These are phyloP conservation scores for Effrenium voratum DNA, from an alignment of 73 alveolate genomes.

Conservation along the genomic window DNA sequence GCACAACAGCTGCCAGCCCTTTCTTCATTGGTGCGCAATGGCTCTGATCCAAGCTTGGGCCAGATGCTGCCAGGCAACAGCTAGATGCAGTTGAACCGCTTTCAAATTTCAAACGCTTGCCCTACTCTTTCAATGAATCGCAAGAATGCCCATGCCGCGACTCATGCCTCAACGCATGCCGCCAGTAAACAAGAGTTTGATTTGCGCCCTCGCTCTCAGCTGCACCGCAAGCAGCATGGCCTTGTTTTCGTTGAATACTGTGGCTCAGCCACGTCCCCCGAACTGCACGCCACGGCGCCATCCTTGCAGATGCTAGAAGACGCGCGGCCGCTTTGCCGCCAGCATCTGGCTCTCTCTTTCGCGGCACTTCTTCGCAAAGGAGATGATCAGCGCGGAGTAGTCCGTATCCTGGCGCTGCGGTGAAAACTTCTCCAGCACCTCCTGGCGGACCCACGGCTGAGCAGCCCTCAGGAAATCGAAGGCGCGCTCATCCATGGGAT, in stretches of 20 bases:
- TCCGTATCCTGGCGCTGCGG: slow-evolving; percentile 69
- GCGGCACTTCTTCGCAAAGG: slow-evolving; percentile 87
- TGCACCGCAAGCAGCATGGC: too few relatives aligned
- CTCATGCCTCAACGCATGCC: too few relatives aligned
- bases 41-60: slow-evolving; percentile 52
- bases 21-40: slow-evolving; percentile 19
- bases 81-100: neutral
- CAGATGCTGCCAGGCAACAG: neutral
- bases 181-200: too few relatives aligned
- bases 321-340: slow-evolving; percentile 56
- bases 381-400: slow-evolving; percentile 61
- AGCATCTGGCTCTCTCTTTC: neutral
- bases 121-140: neutral
- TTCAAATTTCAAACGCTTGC: neutral
- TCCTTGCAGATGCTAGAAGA: too few relatives aligned
- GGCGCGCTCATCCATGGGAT: slow-evolving; percentile 87
- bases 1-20: neutral
- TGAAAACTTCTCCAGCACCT: slow-evolving; percentile 35
- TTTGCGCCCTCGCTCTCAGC: too few relatives aligned
- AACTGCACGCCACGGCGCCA: too few relatives aligned
- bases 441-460: slow-evolving; percentile 19
- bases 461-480: slow-evolving; percentile 54
- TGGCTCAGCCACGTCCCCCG: too few relatives aligned
- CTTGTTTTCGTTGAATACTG: too few relatives aligned
- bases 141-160: neutral